phyloP scores from a whole-genome alignment of 2,329 filamentous ascomycete species.

The Macroventuria anomochaeta region DNA sequence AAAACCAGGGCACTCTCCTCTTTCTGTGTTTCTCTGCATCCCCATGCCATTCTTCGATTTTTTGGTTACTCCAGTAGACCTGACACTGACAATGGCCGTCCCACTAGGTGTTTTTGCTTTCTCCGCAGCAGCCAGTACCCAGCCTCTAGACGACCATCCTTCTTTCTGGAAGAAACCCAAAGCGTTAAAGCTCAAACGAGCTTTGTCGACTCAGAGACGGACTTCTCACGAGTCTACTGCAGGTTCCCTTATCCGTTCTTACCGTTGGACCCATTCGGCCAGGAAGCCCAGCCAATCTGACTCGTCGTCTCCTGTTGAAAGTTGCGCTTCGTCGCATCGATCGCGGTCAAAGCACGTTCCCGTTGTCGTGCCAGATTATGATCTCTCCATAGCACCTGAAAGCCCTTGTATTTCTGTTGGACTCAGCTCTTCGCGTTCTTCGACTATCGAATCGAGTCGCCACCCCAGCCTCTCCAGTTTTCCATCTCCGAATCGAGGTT shows the following conservation, averaged over 20 bases:
- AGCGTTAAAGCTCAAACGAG: constrained; percentile 38
- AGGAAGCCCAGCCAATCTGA: constrained; percentile 28
- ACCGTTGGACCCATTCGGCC: constrained; percentile 32
- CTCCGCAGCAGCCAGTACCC: constrained; percentile 44
- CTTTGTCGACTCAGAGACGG: constrained; percentile 34
- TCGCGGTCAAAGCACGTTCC: constrained; percentile 53
- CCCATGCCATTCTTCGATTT: constrained; percentile 12
- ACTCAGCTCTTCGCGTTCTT: constrained; percentile 43
- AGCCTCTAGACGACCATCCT: constrained; percentile 40
- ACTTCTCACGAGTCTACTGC: constrained; percentile 42
- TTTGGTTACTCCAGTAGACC: constrained; percentile 5
- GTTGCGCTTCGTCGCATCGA: constrained; percentile 31
- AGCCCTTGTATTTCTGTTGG: constrained; percentile 45
- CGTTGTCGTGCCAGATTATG: constrained; percentile 54
- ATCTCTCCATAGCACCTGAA: constrained; percentile 44
- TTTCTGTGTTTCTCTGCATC: constrained; percentile 33
- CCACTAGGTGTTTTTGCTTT: constrained; percentile 49
- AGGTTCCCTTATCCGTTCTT: constrained; percentile 32
- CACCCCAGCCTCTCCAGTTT: constrained; percentile 40
- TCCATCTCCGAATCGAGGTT: constrained; percentile 37
- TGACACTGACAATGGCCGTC: constrained; percentile 49
- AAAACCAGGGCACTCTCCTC: constrained; percentile 41
- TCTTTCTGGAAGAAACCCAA: constrained; percentile 46
- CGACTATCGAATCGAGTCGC: constrained; percentile 38
- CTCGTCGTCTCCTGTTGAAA: constrained; percentile 26